Evolutionary conservation across 139 green algal genomes (phyloP), one percentile per base, ranked within the genome.

Genomic region (Pleodorina starrii): DNA sequence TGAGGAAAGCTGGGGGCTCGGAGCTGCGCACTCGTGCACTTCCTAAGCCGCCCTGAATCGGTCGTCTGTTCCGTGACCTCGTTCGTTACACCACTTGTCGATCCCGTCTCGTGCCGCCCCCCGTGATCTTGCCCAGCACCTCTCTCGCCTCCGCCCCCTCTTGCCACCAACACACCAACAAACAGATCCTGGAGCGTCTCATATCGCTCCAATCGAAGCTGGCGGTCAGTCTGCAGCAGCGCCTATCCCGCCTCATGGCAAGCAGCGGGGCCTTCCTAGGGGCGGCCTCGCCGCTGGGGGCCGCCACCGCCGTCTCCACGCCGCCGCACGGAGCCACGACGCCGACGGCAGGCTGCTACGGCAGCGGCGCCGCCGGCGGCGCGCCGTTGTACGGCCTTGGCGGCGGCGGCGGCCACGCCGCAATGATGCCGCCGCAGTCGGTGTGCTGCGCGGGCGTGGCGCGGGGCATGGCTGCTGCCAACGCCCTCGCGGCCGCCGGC

Each of bases 171-270:
- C n/a, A n/a, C n/a, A n/a, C n/a, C n/a, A n/a, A n/a, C n/a, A n/a
- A n/a, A n/a, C 59, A 86, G 81, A 66, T 87, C 29, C 43, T 87
- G 60, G 54, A 87, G 4, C 81, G 81, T 10, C 43, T 87, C 17
- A 63, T 48, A 0, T 77, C 68, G 29, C 83, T 88, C 6, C 66
- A 88, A 25, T 69, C 66, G 44, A 88, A 88, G 68, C 83, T 88
- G 10, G 66, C 60, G 1, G 10, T 57, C 14, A 43, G 35, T 29
- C 48, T 88, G 66, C 83, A 81, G 35, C 83, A 88, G 68, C 83
- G 83, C 23, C 83, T 88, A 0, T 80, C 83, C 5, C 83, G 83
- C 2, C 43, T 87, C 16, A 59, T 66, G 60, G 81, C 81, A 17
- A 48, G 35, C 68, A 48, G 29, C 68, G 68, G 68, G 14, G 35